Evolutionary conservation across 768 basidiomycete genomes (phyloP).

Genomic region (Paxillus rubicundulus): DNA sequence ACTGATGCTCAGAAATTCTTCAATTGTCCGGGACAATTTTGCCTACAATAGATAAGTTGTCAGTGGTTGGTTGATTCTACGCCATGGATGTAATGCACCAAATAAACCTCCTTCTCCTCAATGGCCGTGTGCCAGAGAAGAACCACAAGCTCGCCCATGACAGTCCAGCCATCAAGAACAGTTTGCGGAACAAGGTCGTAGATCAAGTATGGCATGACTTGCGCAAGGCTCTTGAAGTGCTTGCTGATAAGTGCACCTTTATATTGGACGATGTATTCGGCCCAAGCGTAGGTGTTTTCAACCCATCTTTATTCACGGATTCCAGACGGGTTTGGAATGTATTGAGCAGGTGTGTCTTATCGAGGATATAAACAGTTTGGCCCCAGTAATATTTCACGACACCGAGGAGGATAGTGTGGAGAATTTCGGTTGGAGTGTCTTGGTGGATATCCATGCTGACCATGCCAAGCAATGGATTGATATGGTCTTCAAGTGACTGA

Average conservation of each 20-base stretch:
- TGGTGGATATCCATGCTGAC: constrained; percentile 26
- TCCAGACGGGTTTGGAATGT: constrained; percentile 24
- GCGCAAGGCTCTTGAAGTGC: constrained; percentile 30
- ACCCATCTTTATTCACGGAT: constrained; percentile 21
- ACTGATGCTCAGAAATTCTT: constrained; percentile 17
- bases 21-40: constrained; percentile 14
- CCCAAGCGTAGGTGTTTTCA: constrained; percentile 25
- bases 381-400: constrained; percentile 33
- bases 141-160: constrained; percentile 34
- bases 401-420: constrained; percentile 33
- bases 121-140: constrained; percentile 43
- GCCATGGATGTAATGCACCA: constrained; percentile 15
- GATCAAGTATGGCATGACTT: constrained; percentile 26
- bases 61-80: background rate
- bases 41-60: background rate
- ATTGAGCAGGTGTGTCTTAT: constrained; percentile 18
- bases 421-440: constrained; percentile 33
- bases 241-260: constrained; percentile 30
- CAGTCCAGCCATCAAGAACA: constrained; percentile 29
- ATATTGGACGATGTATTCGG: constrained; percentile 33
- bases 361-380: constrained; percentile 18
- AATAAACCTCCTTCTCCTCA: constrained; percentile 33
- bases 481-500: background rate
- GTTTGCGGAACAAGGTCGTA: constrained; percentile 26
- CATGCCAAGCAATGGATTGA: constrained; percentile 3